These are phyloP conservation scores for Purshia tridentata DNA, from an alignment of 306 rosid genomes.

Conservation along the genomic window DNA sequence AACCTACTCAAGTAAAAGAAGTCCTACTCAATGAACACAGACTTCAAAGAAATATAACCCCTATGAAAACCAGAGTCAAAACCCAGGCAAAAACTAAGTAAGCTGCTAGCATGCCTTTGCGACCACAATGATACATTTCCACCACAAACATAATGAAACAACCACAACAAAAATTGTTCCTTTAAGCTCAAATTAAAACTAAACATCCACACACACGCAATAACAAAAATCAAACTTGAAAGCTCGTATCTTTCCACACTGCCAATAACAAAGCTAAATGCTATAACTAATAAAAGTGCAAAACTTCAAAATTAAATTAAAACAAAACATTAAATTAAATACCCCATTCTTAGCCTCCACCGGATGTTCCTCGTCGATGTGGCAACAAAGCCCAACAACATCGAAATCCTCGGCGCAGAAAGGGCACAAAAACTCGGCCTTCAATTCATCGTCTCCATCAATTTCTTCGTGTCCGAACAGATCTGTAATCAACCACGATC, in stretches of 20 bases:
- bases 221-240: neutral
- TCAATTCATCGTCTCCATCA: slow-evolving; percentile 54
- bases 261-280: no score
- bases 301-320: neutral
- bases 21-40: neutral
- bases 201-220: neutral
- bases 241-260: neutral
- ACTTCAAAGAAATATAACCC: neutral
- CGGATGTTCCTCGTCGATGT: slow-evolving; percentile 80
- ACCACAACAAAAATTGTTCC: neutral
- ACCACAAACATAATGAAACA: neutral
- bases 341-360: slow-evolving; percentile 73
- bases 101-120: neutral
- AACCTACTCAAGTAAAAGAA: neutral
- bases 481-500: slow-evolving; percentile 39
- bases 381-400: slow-evolving; percentile 79
- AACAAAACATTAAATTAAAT: neutral
- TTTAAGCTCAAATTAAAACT: neutral
- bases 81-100: neutral
- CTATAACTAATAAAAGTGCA: neutral
- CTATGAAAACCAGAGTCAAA: neutral
- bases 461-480: slow-evolving; percentile 52
- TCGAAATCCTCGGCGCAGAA: slow-evolving; percentile 77
- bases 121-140: neutral
- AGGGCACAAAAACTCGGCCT: slow-evolving; percentile 71